Evolutionary conservation across 2,329 filamentous ascomycete species (phyloP).

Genomic region (Sporothrix luriei): DNA sequence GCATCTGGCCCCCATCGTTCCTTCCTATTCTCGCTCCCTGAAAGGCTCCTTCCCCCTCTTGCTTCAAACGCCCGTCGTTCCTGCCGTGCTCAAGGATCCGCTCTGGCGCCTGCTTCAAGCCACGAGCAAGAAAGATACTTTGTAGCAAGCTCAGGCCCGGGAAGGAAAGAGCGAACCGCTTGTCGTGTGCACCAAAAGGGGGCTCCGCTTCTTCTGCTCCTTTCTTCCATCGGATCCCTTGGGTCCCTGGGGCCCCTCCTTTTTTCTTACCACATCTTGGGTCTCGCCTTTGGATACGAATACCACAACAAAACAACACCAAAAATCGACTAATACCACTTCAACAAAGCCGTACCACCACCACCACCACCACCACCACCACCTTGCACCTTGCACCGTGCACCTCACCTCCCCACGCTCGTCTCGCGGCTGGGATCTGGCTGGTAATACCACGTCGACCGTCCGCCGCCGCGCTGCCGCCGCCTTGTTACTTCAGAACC

Average conservation of each 20-base stretch:
- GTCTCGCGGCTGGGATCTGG: background rate
- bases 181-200: background rate
- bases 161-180: constrained; percentile 11
- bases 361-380: background rate
- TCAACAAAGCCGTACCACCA: constrained; percentile 2
- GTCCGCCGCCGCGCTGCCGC: background rate
- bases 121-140: background rate
- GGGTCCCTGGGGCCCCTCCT: background rate
- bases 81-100: constrained; percentile 7
- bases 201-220: constrained; percentile 2
- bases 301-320: constrained; percentile 18
- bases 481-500: constrained; percentile 20
- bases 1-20: background rate
- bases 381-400: background rate
- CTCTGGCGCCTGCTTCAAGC: background rate
- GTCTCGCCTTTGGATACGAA: constrained; percentile 20
- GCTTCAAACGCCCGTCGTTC: background rate
- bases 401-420: constrained; percentile 13
- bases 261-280: constrained; percentile 4
- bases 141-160: no score
- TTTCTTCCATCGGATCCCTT: background rate
- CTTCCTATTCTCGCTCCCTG: background rate
- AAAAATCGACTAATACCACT: constrained; percentile 22
- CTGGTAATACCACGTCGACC: constrained; percentile 14
- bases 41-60: background rate